Base-by-base conservation (phyloP, 331 rosid genomes). In the Quercus phellos region DNA sequence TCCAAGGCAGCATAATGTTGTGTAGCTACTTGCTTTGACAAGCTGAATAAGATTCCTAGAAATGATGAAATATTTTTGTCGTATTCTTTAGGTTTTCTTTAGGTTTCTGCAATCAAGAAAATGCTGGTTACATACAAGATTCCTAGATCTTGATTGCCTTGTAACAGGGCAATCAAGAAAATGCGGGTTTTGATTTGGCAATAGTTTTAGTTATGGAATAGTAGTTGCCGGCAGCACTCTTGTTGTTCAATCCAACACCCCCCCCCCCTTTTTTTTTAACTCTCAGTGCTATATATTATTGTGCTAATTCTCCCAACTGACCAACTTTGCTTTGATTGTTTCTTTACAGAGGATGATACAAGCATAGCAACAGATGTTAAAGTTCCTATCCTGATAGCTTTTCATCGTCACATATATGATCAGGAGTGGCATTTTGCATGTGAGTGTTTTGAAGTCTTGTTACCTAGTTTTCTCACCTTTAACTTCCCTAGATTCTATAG, bases 331-430 rank as follows among this genome's bases (percentile, higher is more conserved):
- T 34, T n/a, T 32, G 75, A 35, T 76, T 64, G 72, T 22, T 53
- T 74, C 55, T 85, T 76, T 81, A 38, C 89, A 95, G 99, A 93
- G 99, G 99, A 95, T 80, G 99, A 95, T 85, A 95, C 99, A 72
- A 83, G 96, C 85, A 70, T 95, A 77, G 81, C 78, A 1, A 77
- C 89, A 3, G 92, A 91, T 55, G 89, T 95, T 74, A 95, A 95
- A 84, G 91, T 95, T 75, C 98, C 98, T n/a, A 93, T 95, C 81
- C 86, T 95, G 79, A 84, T 55, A 81, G 94, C 84, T 67, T 95
- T 95, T 87, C 92, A 89, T 80, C 81, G 77, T 50, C 97, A 91
- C 80, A 79, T 95, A 54, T 93, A 90, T 84, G 90, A 91, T 79
- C 89, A 75, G 12, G 86, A 90, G 24, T 95, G 98, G 99, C 99